Conservation (phyloP, 1,139 yeast species). For the Candida albicans region DNA sequence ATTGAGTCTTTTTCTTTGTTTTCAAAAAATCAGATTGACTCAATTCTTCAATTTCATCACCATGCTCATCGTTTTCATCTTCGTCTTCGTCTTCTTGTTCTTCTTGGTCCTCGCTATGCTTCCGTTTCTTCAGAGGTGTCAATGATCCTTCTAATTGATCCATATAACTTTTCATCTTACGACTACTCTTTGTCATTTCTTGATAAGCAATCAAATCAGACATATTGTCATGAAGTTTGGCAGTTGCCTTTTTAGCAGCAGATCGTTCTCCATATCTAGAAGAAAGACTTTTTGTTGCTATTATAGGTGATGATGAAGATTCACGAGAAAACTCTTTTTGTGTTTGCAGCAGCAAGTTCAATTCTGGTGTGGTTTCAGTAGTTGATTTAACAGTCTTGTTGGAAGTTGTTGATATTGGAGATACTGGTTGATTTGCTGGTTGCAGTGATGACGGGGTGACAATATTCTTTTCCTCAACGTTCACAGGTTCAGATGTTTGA, state of each 20-base stretch:
- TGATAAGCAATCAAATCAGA: slow-evolving; percentile 64
- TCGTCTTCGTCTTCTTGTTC: slow-evolving; percentile 1
- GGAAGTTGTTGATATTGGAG: neutral
- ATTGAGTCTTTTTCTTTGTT: slow-evolving; percentile 10
- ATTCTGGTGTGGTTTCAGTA: neutral
- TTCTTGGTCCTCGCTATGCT: neutral
- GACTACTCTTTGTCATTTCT: slow-evolving; percentile 40
- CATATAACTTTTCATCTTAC: slow-evolving; percentile 42
- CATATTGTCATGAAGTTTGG: slow-evolving; percentile 67
- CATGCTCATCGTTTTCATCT: neutral
- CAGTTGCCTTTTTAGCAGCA: slow-evolving; percentile 68
- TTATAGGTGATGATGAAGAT: too few relatives aligned
- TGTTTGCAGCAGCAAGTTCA: too few relatives aligned
- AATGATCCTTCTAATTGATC: slow-evolving; percentile 27
- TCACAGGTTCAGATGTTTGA: too few relatives aligned
- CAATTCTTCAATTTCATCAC: neutral
- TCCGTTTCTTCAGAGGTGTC: slow-evolving; percentile 13
- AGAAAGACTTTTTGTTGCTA: neutral
- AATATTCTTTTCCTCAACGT: too few relatives aligned
- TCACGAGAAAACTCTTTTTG: too few relatives aligned
- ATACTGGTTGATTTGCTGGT: neutral
- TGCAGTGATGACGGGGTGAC: too few relatives aligned
- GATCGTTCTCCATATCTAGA: slow-evolving; percentile 31
- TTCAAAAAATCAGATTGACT: slow-evolving; percentile 1
- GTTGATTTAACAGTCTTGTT: neutral